These are phyloP conservation scores for Anisodus tanguticus DNA, from an alignment of 257 asterid genomes.

Conservation along the genomic window DNA sequence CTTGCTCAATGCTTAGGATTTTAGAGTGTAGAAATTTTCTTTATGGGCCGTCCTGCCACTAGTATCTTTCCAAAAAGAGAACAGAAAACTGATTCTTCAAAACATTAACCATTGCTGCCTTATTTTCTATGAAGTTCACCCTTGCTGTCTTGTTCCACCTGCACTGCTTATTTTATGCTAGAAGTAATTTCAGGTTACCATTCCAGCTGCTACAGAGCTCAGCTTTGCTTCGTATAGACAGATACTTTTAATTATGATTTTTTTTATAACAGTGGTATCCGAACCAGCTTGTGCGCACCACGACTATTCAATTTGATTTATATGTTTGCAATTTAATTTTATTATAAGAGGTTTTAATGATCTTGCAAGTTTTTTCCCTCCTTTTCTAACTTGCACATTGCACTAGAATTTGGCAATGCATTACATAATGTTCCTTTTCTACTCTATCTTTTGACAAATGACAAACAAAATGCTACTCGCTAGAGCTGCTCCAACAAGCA, in stretches of 20 bases:
- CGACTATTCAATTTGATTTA: not conserved
- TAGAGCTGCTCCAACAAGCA: constrained; percentile 11
- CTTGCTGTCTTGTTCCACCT: not conserved
- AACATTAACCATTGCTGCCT: not conserved
- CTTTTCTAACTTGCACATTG: constrained; percentile 5
- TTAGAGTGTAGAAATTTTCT: not conserved
- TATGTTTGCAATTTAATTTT: constrained; percentile 14
- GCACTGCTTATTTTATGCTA: not conserved
- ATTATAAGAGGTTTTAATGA: not conserved
- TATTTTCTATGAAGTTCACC: not conserved
- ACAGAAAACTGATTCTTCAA: not conserved
- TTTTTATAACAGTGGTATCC: not conserved
- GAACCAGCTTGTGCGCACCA: not conserved
- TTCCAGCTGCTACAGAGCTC: not conserved
- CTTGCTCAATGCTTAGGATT: constrained; percentile 4
- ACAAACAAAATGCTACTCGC: not conserved
- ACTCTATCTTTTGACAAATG: not conserved
- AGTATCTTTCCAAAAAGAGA: constrained; percentile 7
- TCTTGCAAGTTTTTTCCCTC: not conserved
- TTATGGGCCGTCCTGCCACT: not conserved
- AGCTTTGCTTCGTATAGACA: not conserved
- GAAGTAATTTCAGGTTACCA: constrained; percentile 18
- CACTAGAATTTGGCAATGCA: constrained; percentile 18
- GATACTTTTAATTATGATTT: not conserved
- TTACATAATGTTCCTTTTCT: not conserved